These are phyloP conservation scores for Fomitopsis pinicola DNA, from an alignment of 1,284 basidiomycete genomes.

Conservation along the genomic window DNA sequence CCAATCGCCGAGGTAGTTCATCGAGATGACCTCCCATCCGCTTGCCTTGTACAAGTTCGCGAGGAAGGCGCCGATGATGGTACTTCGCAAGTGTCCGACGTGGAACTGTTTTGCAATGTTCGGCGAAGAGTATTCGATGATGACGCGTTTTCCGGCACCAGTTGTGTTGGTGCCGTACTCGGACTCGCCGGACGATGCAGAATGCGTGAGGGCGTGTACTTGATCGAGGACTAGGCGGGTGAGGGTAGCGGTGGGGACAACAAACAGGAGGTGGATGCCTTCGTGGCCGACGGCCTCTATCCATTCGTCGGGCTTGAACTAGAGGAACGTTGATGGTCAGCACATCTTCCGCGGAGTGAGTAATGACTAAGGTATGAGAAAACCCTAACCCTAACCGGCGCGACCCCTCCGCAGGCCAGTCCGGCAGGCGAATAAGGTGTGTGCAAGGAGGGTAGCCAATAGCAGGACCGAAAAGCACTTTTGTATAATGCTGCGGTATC, in stretches of 20 bases:
- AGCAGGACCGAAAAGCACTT: too few species aligned
- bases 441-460: not conserved
- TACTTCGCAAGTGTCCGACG: slow-evolving; percentile 94
- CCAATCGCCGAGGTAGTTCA: slow-evolving; percentile 97
- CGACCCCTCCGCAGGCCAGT: not conserved
- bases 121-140: slow-evolving; percentile 92
- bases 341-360: not conserved
- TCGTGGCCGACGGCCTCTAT: slow-evolving; percentile 68
- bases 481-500: not conserved
- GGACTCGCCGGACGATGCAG: slow-evolving; percentile 45
- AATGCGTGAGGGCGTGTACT: slow-evolving; percentile 73
- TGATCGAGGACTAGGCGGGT: slow-evolving; percentile 77
- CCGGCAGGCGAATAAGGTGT: too few species aligned
- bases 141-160: slow-evolving; percentile 77
- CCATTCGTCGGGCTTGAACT: slow-evolving; percentile 70
- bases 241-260: slow-evolving; percentile 68
- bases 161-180: slow-evolving; percentile 73
- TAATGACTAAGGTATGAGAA: not conserved
- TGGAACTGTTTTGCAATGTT: slow-evolving; percentile 99
- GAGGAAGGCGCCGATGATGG: slow-evolving; percentile 96
- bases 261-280: slow-evolving; percentile 80
- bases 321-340: slow-evolving; percentile 1
- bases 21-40: slow-evolving; percentile 87
- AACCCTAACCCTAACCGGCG: slow-evolving; percentile 11
- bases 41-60: slow-evolving; percentile 89